Evolutionary conservation across 345 rosid genomes (phyloP).

Genomic region (Lepidium sativum): DNA sequence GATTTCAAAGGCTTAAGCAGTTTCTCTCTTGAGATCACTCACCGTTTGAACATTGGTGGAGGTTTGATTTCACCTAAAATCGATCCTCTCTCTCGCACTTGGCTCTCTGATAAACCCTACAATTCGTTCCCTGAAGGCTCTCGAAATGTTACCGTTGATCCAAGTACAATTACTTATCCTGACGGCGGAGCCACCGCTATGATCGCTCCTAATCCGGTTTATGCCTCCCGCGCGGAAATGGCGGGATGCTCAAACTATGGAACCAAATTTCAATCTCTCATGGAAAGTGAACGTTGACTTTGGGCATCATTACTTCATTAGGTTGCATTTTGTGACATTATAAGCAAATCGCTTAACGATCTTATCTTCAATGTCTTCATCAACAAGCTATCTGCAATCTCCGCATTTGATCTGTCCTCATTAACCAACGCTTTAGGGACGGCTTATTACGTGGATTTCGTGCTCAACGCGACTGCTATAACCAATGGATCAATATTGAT

Average conservation of each 20-base stretch:
- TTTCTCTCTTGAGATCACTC: conserved; percentile 41
- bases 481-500: conserved; percentile 41
- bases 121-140: conserved; percentile 55
- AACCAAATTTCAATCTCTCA: conserved; percentile 66
- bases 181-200: conserved; percentile 35
- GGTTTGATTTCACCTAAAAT: conserved; percentile 33
- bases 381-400: conserved; percentile 38
- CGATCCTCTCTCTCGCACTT: conserved; percentile 60
- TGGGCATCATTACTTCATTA: conserved; percentile 47
- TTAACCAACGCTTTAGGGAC: conserved; percentile 39
- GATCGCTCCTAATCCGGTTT: conserved; percentile 54
- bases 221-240: conserved; percentile 48
- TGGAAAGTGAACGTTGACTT: conserved; percentile 58
- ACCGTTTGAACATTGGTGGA: conserved; percentile 76
- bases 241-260: conserved; percentile 34
- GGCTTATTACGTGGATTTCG: conserved; percentile 49
- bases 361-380: conserved; percentile 57
- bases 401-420: conserved; percentile 47
- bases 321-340: conserved; percentile 84
- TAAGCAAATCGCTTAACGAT: conserved; percentile 54
- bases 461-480: conserved; percentile 40
- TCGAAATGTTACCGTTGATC: conserved; percentile 24
- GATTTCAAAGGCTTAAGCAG: conserved; percentile 41
- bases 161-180: conserved; percentile 36
- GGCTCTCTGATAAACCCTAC: conserved; percentile 48